Evolutionary conservation across 192 early-diverging fungal genomes (phyloP).

Genomic region (Backusella circina): DNA sequence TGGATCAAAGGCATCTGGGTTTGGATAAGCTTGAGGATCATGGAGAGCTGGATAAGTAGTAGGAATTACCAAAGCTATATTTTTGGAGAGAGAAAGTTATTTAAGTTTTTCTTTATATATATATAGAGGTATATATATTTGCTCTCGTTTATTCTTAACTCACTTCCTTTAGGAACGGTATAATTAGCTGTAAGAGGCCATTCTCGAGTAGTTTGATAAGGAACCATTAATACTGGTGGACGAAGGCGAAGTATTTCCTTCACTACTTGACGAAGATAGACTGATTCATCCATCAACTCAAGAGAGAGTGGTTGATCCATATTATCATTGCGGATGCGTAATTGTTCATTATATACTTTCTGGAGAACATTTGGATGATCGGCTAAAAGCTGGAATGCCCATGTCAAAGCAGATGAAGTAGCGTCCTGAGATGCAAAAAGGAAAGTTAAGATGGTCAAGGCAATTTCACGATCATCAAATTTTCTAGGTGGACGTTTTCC

Average conservation of each 20-base stretch:
- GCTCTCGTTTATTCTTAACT: not conserved
- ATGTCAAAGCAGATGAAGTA: conserved; percentile 41
- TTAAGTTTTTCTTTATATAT: not conserved
- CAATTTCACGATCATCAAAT: conserved; percentile 38
- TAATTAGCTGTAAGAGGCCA: conserved; percentile 29
- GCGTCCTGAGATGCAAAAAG: conserved; percentile 45
- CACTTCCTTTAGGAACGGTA: conserved; percentile 33
- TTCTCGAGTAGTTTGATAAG: conserved; percentile 34
- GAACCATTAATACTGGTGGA: conserved; percentile 40
- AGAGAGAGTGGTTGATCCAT: conserved; percentile 6
- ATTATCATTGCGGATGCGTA: conserved; percentile 17
- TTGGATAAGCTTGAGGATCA: conserved; percentile 34
- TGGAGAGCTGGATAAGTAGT: conserved; percentile 40
- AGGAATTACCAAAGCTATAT: conserved; percentile 34
- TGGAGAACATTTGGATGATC: conserved; percentile 41
- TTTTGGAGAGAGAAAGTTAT: not conserved
- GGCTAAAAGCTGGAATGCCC: conserved; percentile 43
- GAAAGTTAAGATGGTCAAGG: conserved; percentile 42
- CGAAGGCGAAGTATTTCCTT: conserved; percentile 37
- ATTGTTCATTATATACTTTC: conserved; percentile 32
- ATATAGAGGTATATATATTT: not conserved
- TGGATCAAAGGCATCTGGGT: conserved; percentile 36
- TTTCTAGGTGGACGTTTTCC: conserved; percentile 20
- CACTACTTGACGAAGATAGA: conserved; percentile 35
- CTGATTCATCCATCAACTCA: conserved; percentile 32